Evolutionary conservation across 176 grass and related monocot genomes (phyloP), one percentile per base, ranked within the genome.

Genomic region (Oryza meyeriana): DNA sequence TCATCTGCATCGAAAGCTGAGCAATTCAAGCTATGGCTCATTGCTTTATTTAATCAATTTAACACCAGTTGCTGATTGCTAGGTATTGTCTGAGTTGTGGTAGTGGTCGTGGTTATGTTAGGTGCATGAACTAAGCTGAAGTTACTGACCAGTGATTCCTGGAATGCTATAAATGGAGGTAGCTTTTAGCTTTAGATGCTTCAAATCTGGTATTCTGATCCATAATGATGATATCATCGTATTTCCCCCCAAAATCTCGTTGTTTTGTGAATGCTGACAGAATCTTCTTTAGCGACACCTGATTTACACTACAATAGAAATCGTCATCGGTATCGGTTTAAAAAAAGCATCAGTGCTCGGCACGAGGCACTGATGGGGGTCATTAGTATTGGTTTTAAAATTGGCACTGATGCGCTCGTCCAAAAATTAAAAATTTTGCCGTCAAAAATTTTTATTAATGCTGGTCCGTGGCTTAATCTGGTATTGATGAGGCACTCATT

Each of bases 1-100:
- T 72, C 41, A 52, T 48, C 26, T 74, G 59, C 47, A 82, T 81
- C 85, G 41, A 75, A 77, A 57, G n/a, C 33, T 44, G 64, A 48
- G 68, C 42, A 48, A 77, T 61, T 62, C 39, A 52, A 48, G 75
- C 59, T 73, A 59, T 63, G 26, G 2, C 45, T 40, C 52, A 18
- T 68, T 47, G 55, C 55, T 25, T 59, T 25, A 24, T n/a, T 25
- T 59, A 10, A 25, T 25, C 18, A 55, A 55, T 55, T 55, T 55
- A 22, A 59, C 55, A 24, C 8, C 6, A 59, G 22, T 58, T 58
- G 31, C 75, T 83, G 41, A 32, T 42, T 85, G 62, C 24, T 33
- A 65, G 32, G 59, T 62, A 47, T 50, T 84, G 26, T 57, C 30
- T 32, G 28, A 45, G 52, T 71, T 72, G 24, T 22, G 12, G 44